These are phyloP conservation scores for Podaxis pistillaris DNA, from an alignment of 768 basidiomycete species.

Conservation along the genomic window DNA sequence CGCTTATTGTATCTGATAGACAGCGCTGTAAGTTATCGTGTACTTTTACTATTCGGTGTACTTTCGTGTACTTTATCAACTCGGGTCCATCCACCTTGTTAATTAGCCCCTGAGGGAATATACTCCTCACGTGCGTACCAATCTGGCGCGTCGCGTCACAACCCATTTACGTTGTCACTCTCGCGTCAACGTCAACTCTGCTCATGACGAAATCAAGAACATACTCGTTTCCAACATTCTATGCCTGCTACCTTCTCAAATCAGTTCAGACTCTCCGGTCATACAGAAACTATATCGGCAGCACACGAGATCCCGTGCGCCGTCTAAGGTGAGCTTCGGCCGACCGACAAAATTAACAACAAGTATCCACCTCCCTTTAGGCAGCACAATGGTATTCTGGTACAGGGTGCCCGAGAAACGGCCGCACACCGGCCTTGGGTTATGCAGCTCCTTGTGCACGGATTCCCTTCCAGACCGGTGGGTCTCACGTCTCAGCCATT, in stretches of 20 bases:
- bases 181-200: neutral
- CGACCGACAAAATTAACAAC: conserved; percentile 2
- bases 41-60: conserved; percentile 21
- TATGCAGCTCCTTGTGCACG: conserved; percentile 85
- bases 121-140: neutral
- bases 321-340: conserved; percentile 48
- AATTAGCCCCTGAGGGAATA: neutral
- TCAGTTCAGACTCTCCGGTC: conserved; percentile 56
- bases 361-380: conserved; percentile 29
- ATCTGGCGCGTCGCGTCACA: conserved; percentile 7
- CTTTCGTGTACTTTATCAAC: conserved; percentile 3
- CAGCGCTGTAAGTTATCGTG: too few species aligned
- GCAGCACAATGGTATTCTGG: conserved; percentile 80
- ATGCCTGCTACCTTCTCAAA: conserved; percentile 81
- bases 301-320: conserved; percentile 64
- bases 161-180: neutral
- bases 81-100: neutral
- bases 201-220: conserved; percentile 13
- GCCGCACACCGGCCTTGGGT: conserved; percentile 64
- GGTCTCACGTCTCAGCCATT: conserved; percentile 12
- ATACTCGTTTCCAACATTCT: conserved; percentile 63
- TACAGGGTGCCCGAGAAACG: conserved; percentile 71
- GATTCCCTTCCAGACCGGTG: conserved; percentile 71
- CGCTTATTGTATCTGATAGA: neutral
- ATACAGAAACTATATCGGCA: conserved; percentile 72